A percentile compares a stretch with the other conserved stretches of the same genome.
phyloP scores from a whole-genome alignment of 2,329 filamentous ascomycete genomes.

The Macroventuria anomochaeta region DNA sequence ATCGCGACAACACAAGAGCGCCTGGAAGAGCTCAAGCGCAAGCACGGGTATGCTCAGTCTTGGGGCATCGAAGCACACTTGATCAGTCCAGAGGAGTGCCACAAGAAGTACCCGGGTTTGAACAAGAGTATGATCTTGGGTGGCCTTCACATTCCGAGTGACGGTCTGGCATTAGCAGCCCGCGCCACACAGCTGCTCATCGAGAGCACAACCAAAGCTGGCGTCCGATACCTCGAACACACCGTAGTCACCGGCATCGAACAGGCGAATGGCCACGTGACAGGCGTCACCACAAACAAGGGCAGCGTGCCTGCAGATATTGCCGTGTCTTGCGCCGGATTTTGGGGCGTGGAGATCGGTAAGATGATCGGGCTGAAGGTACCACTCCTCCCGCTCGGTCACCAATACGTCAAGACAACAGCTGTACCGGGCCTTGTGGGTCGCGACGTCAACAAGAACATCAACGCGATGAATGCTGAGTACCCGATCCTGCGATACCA shows the following conservation, averaged over 20 bases:
- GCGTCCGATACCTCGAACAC: constrained; percentile 63
- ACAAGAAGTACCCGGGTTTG: constrained; percentile 61
- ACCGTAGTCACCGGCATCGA: constrained; percentile 67
- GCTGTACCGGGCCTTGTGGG: constrained; percentile 55
- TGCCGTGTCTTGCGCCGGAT: constrained; percentile 67
- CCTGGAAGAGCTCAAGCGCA: constrained; percentile 67
- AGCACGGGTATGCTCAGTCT: constrained; percentile 65
- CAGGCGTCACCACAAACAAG: constrained; percentile 60
- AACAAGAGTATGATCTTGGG: constrained; percentile 62
- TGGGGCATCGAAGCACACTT: constrained; percentile 66
- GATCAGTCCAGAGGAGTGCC: constrained; percentile 60
- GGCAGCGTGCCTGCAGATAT: constrained; percentile 64
- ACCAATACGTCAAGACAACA: constrained; percentile 70
- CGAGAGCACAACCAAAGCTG: constrained; percentile 62
- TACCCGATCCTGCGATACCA: constrained; percentile 68
- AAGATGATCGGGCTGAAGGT: constrained; percentile 65
- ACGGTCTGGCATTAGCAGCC: constrained; percentile 67
- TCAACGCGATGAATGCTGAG: constrained; percentile 58
- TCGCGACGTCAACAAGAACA: constrained; percentile 48
- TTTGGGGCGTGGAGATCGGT: constrained; percentile 71
- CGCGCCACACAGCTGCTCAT: constrained; percentile 68
- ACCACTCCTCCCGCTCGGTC: constrained; percentile 66
- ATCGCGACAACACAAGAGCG: constrained; percentile 66
- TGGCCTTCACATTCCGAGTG: constrained; percentile 65
- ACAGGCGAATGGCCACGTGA: constrained; percentile 57